phyloP scores from a whole-genome alignment of 2,329 filamentous ascomycete genomes.

The Bipolaris bicolor region DNA sequence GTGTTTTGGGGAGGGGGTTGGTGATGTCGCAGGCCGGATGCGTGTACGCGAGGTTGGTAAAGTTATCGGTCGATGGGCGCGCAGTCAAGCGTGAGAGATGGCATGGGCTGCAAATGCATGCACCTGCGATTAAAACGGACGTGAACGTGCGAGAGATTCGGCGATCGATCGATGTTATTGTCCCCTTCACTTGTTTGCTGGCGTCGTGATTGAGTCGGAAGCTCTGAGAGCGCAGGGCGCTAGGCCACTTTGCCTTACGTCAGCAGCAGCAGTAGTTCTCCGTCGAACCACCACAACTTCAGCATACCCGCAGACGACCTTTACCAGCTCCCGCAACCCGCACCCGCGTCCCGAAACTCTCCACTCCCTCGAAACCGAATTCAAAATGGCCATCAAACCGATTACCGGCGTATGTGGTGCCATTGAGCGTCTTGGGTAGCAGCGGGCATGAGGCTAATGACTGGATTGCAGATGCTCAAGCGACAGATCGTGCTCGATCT shows the following conservation, averaged over 20 bases:
- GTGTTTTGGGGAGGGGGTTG: not conserved
- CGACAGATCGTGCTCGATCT: conserved; percentile 70
- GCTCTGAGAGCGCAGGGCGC: conserved; percentile 28
- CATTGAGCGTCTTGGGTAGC: conserved; percentile 36
- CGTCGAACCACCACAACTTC: conserved; percentile 43
- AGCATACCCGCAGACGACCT: conserved; percentile 31
- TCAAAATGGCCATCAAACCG: conserved; percentile 55
- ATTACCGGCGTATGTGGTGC: conserved; percentile 57
- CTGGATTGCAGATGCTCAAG: conserved; percentile 64
- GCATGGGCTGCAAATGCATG: conserved; percentile 11
- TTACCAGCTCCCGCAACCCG: conserved; percentile 38
- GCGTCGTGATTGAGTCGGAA: conserved; percentile 15
- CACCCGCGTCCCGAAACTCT: conserved; percentile 38
- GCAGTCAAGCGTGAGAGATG: conserved; percentile 17
- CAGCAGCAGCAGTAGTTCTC: conserved; percentile 14
- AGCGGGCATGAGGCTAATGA: conserved; percentile 34
- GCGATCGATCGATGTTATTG: conserved; percentile 10
- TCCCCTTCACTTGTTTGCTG: conserved; percentile 20
- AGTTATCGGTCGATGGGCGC: conserved; percentile 15
- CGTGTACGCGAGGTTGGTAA: conserved; percentile 16
- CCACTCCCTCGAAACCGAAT: conserved; percentile 31
- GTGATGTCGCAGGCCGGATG: conserved; percentile 7
- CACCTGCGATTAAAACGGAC: conserved; percentile 11
- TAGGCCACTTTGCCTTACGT: conserved; percentile 15
- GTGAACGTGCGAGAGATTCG: conserved; percentile 11